Base-by-base conservation (phyloP, 2,329 filamentous ascomycete species). In the Diplocarpon mali region DNA sequence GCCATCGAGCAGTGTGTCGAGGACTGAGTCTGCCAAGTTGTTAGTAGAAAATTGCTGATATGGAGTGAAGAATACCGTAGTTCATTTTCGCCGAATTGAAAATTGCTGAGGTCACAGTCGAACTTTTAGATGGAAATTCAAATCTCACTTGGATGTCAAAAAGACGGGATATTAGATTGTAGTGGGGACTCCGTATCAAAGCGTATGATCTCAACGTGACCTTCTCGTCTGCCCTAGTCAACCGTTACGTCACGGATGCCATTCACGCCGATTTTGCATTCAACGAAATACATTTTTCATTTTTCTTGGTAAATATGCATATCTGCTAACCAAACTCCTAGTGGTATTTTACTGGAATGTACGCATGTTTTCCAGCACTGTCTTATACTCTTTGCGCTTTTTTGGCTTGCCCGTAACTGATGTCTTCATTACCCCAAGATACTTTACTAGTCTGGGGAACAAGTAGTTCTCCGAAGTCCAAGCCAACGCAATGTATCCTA, bases 301-400 rank as follows among this genome's bases (percentile, higher is more conserved):
- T 24, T 24, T 24, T 24, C 20, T 3, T 24, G 7, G 20, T 7
- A n/a, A n/a, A 7, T 24, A 24, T 4, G 7, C 20, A 24, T 24
- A 24, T 32, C 10, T 32, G 9, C 30, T n/a, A n/a, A n/a, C n/a
- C n/a, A n/a, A n/a, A 12, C 36, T 5, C 32, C 11, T 13, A 13
- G 15, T 42, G 29, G 29, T 28, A 46, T 39, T 32, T 35, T 45
- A 57, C 39, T 54, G 54, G 24, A 53, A 13, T 30, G 46, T 42
- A 14, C 66, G 65, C 74, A 82, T 83, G 45, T 76, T 69, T 59
- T 92, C 83, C 40, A 73, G 61, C 27, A 95, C 80, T 15, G 86
- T 56, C 67, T 96, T 96, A 62, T 95, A 95, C 66, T 80, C 71
- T 65, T 95, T 95, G 52, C 88, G 75, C 65, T 83, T 78, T 69